These are phyloP conservation scores for Porcisia hertigi DNA, from an alignment of 208 protist species.

Conservation along the genomic window DNA sequence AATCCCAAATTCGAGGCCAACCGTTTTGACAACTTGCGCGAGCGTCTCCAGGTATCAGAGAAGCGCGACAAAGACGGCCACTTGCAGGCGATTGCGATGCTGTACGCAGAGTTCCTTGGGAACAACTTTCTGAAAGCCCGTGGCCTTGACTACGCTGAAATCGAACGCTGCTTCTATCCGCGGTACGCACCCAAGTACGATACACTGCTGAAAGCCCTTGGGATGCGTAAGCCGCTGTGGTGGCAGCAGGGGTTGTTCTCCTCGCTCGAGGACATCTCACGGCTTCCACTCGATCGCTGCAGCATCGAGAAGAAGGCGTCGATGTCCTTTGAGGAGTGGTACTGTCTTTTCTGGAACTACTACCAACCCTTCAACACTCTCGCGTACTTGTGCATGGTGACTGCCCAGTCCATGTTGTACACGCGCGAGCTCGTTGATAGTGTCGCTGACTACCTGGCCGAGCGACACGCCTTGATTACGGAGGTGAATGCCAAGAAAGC, in stretches of 20 bases:
- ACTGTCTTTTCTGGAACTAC: conserved; percentile 91
- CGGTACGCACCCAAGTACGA: conserved; percentile 66
- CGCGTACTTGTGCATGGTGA: conserved; percentile 83
- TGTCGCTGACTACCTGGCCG: conserved; percentile 74
- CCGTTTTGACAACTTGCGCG: conserved; percentile 77
- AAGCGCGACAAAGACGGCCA: conserved; percentile 73
- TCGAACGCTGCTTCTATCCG: conserved; percentile 87
- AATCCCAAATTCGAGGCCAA: conserved; percentile 79
- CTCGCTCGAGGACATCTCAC: conserved; percentile 82
- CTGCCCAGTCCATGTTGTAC: conserved; percentile 65
- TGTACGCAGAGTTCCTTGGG: conserved; percentile 81
- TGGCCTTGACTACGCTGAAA: conserved; percentile 63
- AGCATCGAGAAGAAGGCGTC: conserved; percentile 57
- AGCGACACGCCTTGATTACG: conserved; percentile 69
- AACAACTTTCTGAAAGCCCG: conserved; percentile 67
- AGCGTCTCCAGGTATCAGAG: conserved; percentile 67
- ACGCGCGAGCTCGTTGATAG: conserved; percentile 77
- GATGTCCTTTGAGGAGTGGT: conserved; percentile 86
- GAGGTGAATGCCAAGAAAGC: conserved; percentile 63
- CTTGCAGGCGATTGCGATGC: conserved; percentile 81
- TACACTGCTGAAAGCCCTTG: conserved; percentile 50
- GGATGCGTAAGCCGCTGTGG: conserved; percentile 64
- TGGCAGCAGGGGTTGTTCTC: conserved; percentile 73
- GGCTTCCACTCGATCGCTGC: conserved; percentile 78
- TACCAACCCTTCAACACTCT: conserved; percentile 78